Percentiles rank a stretch among this genome's conserved stretches.
phyloP scores from a whole-genome alignment of 2,329 filamentous ascomycete species.

The Aspergillus cejpii region DNA sequence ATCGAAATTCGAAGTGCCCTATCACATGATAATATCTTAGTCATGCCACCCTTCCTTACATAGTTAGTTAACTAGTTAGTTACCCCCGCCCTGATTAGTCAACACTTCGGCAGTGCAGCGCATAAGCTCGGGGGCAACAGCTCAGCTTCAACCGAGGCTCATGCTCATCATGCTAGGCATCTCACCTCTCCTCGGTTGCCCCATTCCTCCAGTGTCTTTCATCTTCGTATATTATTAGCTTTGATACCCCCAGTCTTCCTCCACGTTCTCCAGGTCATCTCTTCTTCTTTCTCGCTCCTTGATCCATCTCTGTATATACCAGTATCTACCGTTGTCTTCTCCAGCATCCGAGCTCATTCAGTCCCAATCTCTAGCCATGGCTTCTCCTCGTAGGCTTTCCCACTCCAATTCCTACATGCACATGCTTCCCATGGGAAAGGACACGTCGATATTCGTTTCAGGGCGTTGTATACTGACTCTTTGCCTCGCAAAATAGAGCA shows the following conservation, averaged over 20 bases:
- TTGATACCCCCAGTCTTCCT: not conserved
- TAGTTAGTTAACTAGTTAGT: too few relatives aligned
- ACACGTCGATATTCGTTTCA: slow-evolving; percentile 1
- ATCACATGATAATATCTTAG: too few relatives aligned
- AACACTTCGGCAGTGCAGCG: not conserved
- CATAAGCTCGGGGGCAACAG: not conserved
- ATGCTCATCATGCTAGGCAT: not conserved
- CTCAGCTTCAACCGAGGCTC: not conserved
- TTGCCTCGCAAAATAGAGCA: slow-evolving; percentile 53
- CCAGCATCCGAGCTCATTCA: not conserved
- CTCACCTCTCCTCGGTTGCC: slow-evolving; percentile 1
- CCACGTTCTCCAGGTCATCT: not conserved
- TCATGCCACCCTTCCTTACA: too few relatives aligned
- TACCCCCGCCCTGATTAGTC: not conserved
- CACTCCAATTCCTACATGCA: slow-evolving; percentile 12
- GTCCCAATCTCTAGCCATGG: slow-evolving; percentile 48
- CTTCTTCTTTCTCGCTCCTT: slow-evolving; percentile 7
- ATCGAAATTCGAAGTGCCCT: too few relatives aligned
- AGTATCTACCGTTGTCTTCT: not conserved
- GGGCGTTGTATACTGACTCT: slow-evolving; percentile 19
- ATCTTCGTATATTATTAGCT: not conserved
- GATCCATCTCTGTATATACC: slow-evolving; percentile 1
- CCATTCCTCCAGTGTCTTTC: not conserved
- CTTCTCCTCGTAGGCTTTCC: slow-evolving; percentile 65
- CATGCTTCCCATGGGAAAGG: slow-evolving; percentile 10